phyloP scores from a whole-genome alignment of 1,284 basidiomycete species.

The Puccinia brachypodii region DNA sequence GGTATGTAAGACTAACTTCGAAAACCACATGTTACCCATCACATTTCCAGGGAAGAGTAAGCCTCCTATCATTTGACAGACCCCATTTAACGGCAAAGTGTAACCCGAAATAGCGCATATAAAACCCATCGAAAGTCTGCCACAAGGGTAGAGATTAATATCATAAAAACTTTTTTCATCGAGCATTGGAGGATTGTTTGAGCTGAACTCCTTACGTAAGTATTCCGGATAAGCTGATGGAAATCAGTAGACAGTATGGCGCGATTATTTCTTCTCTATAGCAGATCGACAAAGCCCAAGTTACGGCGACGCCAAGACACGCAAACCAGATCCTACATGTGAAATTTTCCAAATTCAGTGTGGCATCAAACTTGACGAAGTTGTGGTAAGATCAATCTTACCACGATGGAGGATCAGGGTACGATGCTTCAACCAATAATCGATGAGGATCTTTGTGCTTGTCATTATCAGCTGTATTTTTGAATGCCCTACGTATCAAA shows the following conservation, averaged over 20 bases:
- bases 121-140: constrained; percentile 27
- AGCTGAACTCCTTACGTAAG: background rate
- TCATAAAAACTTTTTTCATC: background rate
- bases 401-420: constrained; percentile 18
- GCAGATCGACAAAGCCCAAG: background rate
- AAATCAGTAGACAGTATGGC: background rate
- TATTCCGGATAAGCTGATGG: constrained; percentile 7
- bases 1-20: background rate
- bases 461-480: background rate
- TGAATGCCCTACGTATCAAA: background rate
- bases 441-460: constrained; percentile 24
- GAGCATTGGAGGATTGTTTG: background rate
- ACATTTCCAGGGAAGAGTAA: background rate
- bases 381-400: background rate
- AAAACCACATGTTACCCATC: constrained; percentile 29
- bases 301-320: background rate
- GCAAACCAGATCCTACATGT: background rate
- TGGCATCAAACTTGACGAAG: background rate
- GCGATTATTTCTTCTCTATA: background rate
- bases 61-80: constrained; percentile 29
- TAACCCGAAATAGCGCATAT: constrained; percentile 16
- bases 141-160: background rate
- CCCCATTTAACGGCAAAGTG: background rate
- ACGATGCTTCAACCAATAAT: constrained; percentile 10
- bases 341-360: background rate